Evolutionary conservation across 306 rosid genomes (phyloP).

Genomic region (Lathyrus aphaca): DNA sequence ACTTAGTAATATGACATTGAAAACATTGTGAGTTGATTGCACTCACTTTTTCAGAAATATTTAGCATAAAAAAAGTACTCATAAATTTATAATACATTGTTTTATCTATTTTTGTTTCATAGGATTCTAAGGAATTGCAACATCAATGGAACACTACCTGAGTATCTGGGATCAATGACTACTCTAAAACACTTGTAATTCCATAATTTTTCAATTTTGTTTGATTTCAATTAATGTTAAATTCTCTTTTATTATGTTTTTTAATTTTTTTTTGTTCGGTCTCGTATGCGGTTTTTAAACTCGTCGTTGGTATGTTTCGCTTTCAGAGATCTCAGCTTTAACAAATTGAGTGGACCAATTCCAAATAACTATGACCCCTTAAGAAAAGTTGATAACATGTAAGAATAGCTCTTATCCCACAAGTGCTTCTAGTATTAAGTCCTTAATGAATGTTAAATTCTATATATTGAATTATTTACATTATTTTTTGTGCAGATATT

Average conservation of each 20-base stretch:
- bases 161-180: background rate
- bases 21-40: conserved; percentile 49
- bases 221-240: conserved; percentile 41
- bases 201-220: conserved; percentile 2
- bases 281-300: background rate
- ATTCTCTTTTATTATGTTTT: background rate
- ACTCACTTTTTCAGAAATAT: conserved; percentile 34
- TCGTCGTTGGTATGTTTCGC: background rate
- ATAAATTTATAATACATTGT: background rate
- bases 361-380: background rate
- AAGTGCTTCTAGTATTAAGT: background rate
- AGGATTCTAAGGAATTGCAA: conserved; percentile 41
- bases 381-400: conserved; percentile 4
- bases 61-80: conserved; percentile 7
- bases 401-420: background rate
- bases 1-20: conserved; percentile 44
- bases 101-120: conserved; percentile 10
- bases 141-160: conserved; percentile 38
- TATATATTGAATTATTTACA: background rate
- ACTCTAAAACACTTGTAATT: conserved; percentile 33
- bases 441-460: background rate
- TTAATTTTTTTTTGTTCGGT: background rate
- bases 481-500: conserved; percentile 44
- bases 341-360: conserved; percentile 17
- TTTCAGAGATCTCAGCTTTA: conserved; percentile 20